Percentiles rank a stretch among this genome's conserved stretches.
Evolutionary conservation across 1,139 yeast species (phyloP).

Genomic region (Yamadazyma songkhlaensis): DNA sequence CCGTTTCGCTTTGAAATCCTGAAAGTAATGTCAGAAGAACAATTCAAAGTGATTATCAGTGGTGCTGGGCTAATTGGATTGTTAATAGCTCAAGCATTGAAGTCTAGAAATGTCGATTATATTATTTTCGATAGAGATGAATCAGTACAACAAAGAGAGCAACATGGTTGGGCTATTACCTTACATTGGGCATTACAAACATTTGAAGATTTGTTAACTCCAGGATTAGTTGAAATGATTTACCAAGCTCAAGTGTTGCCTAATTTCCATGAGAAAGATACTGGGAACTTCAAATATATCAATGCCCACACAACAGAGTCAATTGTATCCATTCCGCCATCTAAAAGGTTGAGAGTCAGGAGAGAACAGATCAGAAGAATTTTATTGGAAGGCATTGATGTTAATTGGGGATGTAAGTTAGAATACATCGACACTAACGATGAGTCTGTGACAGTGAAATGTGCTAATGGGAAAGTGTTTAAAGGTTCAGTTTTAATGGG

Average conservation of each 20-base stretch:
- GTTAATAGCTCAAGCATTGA: constrained; percentile 22
- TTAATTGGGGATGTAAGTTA: constrained; percentile 23
- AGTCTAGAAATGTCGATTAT: constrained; percentile 17
- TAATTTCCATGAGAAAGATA: constrained; percentile 20
- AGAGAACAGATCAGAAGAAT: constrained; percentile 23
- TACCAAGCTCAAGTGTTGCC: constrained; percentile 24
- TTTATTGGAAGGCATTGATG: constrained; percentile 20
- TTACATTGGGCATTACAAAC: constrained; percentile 25
- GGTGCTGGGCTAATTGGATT: constrained; percentile 26
- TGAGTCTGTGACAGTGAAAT: constrained; percentile 15
- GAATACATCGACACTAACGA: constrained; percentile 9
- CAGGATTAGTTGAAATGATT: constrained; percentile 14
- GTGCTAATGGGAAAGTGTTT: constrained; percentile 18
- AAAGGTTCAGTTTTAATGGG: constrained; percentile 21
- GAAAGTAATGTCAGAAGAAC: neutral
- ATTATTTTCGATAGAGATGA: constrained; percentile 24
- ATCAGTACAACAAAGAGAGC: constrained; percentile 18
- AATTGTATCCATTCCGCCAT: constrained; percentile 24
- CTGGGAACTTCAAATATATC: constrained; percentile 24
- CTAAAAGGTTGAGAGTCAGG: constrained; percentile 23
- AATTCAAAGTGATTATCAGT: constrained; percentile 11
- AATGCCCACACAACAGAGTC: constrained; percentile 23
- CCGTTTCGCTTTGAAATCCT: too few species aligned
- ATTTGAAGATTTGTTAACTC: constrained; percentile 19
- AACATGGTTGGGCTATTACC: constrained; percentile 28